These are phyloP conservation scores for Lipomyces orientalis DNA, from an alignment of 805 yeast species.

Conservation along the genomic window DNA sequence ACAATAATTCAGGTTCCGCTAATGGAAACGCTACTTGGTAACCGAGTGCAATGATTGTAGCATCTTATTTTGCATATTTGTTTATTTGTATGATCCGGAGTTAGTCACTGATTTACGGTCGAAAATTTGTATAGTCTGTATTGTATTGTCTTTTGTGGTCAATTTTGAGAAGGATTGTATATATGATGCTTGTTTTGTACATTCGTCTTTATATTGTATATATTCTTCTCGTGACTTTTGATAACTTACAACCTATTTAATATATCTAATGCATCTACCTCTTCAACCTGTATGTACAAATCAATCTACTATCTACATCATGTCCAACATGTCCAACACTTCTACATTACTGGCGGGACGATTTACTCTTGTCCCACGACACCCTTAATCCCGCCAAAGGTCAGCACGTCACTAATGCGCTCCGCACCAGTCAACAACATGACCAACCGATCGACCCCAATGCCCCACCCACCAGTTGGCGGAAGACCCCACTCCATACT, in stretches of 20 bases:
- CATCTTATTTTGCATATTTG: not conserved
- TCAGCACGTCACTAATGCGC: slow-evolving; percentile 75
- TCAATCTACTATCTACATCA: not conserved
- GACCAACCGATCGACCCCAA: slow-evolving; percentile 87
- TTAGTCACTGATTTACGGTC: not conserved
- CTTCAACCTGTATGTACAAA: not conserved
- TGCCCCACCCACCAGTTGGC: slow-evolving; percentile 98
- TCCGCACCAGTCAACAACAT: slow-evolving; percentile 72
- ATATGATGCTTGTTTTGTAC: not conserved
- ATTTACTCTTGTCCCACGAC: slow-evolving; percentile 68
- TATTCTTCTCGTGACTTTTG: not conserved
- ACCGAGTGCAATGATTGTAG: not conserved
- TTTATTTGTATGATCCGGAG: not conserved
- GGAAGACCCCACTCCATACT: slow-evolving; percentile 94
- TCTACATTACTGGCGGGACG: too few relatives aligned
- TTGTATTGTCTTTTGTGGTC: not conserved
- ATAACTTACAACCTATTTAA: not conserved
- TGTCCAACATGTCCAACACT: not conserved
- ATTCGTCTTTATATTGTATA: not conserved
- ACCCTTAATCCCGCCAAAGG: slow-evolving; percentile 76
- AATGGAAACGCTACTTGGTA: not conserved
- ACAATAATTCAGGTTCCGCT: not conserved
- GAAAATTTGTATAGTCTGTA: not conserved
- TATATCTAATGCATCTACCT: not conserved
- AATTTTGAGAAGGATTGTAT: not conserved